Base-by-base conservation (phyloP, 805 yeast genomes). In the Sugiyamaella boreocaroliniensis region DNA sequence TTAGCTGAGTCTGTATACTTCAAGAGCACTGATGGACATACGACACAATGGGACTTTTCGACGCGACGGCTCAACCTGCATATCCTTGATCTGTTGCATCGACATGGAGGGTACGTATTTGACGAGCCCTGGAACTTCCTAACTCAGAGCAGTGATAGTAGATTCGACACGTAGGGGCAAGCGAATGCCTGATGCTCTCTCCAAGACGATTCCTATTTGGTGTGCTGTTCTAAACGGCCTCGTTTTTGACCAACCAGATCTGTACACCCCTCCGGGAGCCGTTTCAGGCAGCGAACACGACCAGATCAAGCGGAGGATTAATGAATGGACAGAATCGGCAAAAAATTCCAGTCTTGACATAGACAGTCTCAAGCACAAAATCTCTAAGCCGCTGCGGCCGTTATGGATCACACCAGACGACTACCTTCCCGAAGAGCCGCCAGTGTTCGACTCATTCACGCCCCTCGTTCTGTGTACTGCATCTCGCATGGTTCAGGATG, bases 21-120 rank as follows among this genome's bases (percentile, higher is more conserved):
- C 71, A 89, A 89, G 63, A 85, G 95, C 22, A 89, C 97, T 0
- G 97, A 89, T 68, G 97, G 97, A 0, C 97, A 89, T 62, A 81
- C 80, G 0, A 77, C 78, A 51, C 82, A 86, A 58, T 89, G 96
- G 96, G 75, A 76, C 32, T 89, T 89, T 61, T 83, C 88, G 34
- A 67, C 80, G 15, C 72, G 95, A 48, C 69, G 97, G 45, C 69
- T 89, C 40, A 89, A 89, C 66, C 70, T 86, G 53, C 95, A 89
- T 62, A 64, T 89, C 2, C 61, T 89, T 1, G 78, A 80, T 0
- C 46, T 78, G 0, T 61, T 87, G 0, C 60, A 60, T 0, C 51
- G 65, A 1, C 43, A 70, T 37, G 62, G 69, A 10, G 89, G 89
- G 54, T 50, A 18, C 10, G 45, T 16, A 44, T 41, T 2, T 41